phyloP scores from a whole-genome alignment of 768 basidiomycete genomes.

The Termitomyces sp. region DNA sequence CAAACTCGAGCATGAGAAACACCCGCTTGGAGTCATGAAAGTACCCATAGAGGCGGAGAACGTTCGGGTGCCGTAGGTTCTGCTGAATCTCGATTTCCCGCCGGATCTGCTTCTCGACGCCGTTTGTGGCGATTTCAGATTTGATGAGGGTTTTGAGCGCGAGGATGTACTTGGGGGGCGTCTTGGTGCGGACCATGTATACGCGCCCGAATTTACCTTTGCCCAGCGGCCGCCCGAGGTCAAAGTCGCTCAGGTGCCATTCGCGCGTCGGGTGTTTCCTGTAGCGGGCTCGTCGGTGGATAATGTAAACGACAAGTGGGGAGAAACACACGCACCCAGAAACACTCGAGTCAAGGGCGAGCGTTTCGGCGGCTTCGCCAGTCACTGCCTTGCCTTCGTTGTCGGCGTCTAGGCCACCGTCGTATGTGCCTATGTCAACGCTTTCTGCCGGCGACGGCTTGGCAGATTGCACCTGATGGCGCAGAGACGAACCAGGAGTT shows the following conservation, averaged over 20 bases:
- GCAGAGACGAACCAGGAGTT: constrained; percentile 37
- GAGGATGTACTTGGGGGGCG: constrained; percentile 83
- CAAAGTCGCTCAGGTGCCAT: constrained; percentile 82
- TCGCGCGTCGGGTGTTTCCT: constrained; percentile 74
- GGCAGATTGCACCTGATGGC: constrained; percentile 25
- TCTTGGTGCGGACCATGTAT: constrained; percentile 95
- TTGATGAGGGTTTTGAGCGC: constrained; percentile 97
- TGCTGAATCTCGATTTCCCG: constrained; percentile 98
- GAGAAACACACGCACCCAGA: constrained; percentile 37
- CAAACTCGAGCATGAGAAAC: constrained; percentile 97
- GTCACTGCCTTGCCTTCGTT: constrained; percentile 66
- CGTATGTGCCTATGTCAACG: constrained; percentile 84
- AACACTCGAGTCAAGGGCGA: constrained; percentile 82
- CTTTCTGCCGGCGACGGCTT: constrained; percentile 16
- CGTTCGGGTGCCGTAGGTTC: constrained; percentile 91
- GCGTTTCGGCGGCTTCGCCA: constrained; percentile 72
- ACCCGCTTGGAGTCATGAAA: constrained; percentile 98
- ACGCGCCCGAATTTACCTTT: constrained; percentile 99
- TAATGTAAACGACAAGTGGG: neutral
- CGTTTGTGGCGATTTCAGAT: constrained; percentile 84
- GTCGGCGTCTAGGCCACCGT: constrained; percentile 88
- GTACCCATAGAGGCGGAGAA: constrained; percentile 92
- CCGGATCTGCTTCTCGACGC: constrained; percentile 94
- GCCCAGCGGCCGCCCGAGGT: constrained; percentile 92
- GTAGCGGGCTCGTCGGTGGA: neutral